Conservation (phyloP, 164 flowering plant species). For the Amborella trichopoda region DNA sequence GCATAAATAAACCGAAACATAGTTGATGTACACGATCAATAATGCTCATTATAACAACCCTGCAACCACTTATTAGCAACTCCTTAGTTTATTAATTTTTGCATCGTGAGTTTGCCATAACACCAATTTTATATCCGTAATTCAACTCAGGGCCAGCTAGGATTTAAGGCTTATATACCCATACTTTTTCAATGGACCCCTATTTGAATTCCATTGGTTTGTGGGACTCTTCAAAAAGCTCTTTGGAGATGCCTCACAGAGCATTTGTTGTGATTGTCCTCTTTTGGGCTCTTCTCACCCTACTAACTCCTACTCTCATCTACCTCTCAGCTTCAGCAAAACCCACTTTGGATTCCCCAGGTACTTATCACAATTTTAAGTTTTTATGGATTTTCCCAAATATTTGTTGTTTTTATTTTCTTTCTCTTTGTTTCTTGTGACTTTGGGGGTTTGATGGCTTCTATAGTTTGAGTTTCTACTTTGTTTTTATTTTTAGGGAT, state of each 20-base stretch:
- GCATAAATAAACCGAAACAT: neutral
- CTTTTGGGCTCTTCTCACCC: slow-evolving; percentile 60
- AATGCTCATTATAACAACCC: slow-evolving; percentile 20
- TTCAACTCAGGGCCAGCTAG: slow-evolving; percentile 11
- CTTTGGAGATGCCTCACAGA: slow-evolving; percentile 36
- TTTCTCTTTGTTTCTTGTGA: too few relatives aligned
- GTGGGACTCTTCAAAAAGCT: neutral
- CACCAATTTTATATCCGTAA: neutral
- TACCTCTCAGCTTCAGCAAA: slow-evolving; percentile 43
- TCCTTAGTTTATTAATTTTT: neutral
- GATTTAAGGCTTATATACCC: neutral
- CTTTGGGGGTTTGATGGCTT: too few relatives aligned
- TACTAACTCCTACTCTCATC: slow-evolving; percentile 68
- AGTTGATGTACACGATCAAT: neutral
- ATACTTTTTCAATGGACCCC: neutral
- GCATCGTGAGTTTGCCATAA: slow-evolving; percentile 1
- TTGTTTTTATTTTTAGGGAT: too few relatives aligned
- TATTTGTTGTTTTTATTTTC: too few relatives aligned
- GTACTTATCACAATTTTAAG: too few relatives aligned
- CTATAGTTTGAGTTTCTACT: too few relatives aligned
- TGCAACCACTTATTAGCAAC: slow-evolving; percentile 29
- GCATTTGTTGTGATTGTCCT: slow-evolving; percentile 43
- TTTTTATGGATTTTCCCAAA: too few relatives aligned
- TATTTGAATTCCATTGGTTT: neutral
- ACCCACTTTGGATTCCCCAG: slow-evolving; percentile 14